phyloP scores from a whole-genome alignment of 1,284 basidiomycete genomes.

The Heterobasidion annosum region DNA sequence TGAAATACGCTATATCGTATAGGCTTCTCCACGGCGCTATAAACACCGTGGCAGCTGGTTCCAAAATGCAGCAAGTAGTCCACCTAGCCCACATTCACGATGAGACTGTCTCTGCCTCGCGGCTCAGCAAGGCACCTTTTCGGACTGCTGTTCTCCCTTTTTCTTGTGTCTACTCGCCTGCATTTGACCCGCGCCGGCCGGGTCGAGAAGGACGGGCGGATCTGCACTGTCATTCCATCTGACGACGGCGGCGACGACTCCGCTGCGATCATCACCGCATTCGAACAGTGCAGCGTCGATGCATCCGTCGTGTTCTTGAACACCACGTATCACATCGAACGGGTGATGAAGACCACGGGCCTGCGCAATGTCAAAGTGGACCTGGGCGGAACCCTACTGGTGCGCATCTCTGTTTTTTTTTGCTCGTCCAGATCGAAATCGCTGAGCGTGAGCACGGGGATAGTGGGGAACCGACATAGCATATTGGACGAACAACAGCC shows the following conservation, averaged over 20 bases:
- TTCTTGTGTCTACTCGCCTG: not conserved
- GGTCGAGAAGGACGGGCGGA: conserved; percentile 6
- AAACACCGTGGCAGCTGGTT: too few relatives aligned
- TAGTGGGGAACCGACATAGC: conserved; percentile 23
- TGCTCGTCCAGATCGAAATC: not conserved
- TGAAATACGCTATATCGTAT: too few relatives aligned
- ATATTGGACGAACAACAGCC: conserved; percentile 21
- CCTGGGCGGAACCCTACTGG: conserved; percentile 20
- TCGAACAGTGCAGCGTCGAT: conserved; percentile 17
- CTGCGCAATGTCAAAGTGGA: conserved; percentile 19
- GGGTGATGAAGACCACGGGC: conserved; percentile 22
- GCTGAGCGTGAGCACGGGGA: not conserved
- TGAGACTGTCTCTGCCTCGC: too few relatives aligned
- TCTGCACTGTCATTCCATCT: conserved; percentile 17
- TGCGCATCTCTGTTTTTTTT: conserved; percentile 8
- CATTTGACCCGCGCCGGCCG: not conserved
- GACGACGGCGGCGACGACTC: conserved; percentile 20
- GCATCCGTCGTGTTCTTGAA: too few relatives aligned
- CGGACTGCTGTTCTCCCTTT: not conserved
- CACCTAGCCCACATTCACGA: conserved; percentile 2
- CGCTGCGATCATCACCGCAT: conserved; percentile 19
- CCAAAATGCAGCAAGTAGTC: conserved; percentile 2
- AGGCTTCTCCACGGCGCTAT: too few relatives aligned
- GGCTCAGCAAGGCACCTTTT: not conserved
- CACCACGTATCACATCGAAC: conserved; percentile 20